Percentiles rank a stretch among this genome's conserved stretches.
These are phyloP conservation scores for Suillus bovinus DNA, from an alignment of 768 basidiomycete species.

Conservation along the genomic window DNA sequence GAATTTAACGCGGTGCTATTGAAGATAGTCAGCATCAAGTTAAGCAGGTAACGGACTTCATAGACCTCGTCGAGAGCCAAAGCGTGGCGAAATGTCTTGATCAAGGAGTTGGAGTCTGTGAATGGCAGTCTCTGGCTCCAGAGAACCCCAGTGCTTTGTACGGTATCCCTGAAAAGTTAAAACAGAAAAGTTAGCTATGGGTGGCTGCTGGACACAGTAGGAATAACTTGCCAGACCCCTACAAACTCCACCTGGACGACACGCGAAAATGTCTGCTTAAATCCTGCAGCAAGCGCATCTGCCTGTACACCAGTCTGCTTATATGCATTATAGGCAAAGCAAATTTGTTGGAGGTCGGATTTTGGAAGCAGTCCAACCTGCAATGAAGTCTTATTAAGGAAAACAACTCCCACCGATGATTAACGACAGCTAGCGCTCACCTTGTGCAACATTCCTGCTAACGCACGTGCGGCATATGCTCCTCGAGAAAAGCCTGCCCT, in stretches of 20 bases:
- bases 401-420: not conserved
- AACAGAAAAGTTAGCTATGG: conserved; percentile 7
- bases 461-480: conserved; percentile 65
- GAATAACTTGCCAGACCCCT: conserved; percentile 63
- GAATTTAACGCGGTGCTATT: conserved; percentile 66
- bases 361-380: conserved; percentile 72
- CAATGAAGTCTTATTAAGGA: conserved; percentile 5
- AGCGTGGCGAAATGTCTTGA: conserved; percentile 77
- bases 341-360: conserved; percentile 67
- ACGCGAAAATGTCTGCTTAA: conserved; percentile 71
- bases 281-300: conserved; percentile 54
- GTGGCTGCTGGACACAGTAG: not conserved
- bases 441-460: conserved; percentile 76
- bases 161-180: conserved; percentile 68
- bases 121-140: conserved; percentile 64
- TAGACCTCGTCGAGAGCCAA: conserved; percentile 74
- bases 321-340: conserved; percentile 77
- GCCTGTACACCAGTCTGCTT: conserved; percentile 48
- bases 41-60: not conserved
- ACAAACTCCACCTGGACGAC: conserved; percentile 75
- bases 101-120: conserved; percentile 57
- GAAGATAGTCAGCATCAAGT: conserved; percentile 13
- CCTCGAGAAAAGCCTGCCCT: conserved; percentile 73
- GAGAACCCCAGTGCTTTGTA: conserved; percentile 73
- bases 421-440: conserved; percentile 35